Conservation (phyloP, 2,329 filamentous ascomycete genomes). For the Dichotomopilus funicola region DNA sequence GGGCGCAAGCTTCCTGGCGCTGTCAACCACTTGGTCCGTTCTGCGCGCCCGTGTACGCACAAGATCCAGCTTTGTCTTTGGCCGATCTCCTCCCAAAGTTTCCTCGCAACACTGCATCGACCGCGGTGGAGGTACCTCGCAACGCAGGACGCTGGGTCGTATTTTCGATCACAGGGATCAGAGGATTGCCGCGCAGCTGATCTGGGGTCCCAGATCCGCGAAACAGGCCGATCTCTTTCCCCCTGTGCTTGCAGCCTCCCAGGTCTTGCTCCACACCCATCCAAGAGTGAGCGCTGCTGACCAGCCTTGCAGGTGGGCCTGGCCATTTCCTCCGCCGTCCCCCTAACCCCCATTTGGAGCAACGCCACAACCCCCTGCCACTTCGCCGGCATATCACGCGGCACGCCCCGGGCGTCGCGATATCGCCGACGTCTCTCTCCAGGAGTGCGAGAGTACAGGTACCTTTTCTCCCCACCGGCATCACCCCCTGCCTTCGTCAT, state of each 20-base stretch:
- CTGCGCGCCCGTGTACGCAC: too few species aligned
- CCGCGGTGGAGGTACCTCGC: slow-evolving; percentile 7
- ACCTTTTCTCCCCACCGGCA: slow-evolving; percentile 6
- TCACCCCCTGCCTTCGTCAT: slow-evolving; percentile 5
- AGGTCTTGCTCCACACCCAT: slow-evolving; percentile 12
- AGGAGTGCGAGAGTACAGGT: slow-evolving; percentile 14
- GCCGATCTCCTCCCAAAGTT: too few species aligned
- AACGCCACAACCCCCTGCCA: background rate
- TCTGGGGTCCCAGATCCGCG: slow-evolving; percentile 22
- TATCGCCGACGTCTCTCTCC: background rate
- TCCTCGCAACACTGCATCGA: too few species aligned
- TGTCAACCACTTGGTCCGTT: too few species aligned
- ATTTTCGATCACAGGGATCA: slow-evolving; percentile 24
- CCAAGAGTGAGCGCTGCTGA: slow-evolving; percentile 21
- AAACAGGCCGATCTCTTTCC: slow-evolving; percentile 18
- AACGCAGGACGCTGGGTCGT: slow-evolving; percentile 10
- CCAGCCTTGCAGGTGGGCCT: slow-evolving; percentile 21
- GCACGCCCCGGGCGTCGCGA: slow-evolving; percentile 4
- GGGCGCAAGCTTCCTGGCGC: background rate
- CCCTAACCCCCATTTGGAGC: slow-evolving; percentile 9
- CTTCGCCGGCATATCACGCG: slow-evolving; percentile 5
- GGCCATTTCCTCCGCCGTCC: slow-evolving; percentile 7
- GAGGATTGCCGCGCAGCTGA: slow-evolving; percentile 21
- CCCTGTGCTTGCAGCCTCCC: slow-evolving; percentile 14
- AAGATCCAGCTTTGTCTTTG: too few species aligned